phyloP scores from a whole-genome alignment of 148 eudicot genomes.

The Rhododendron kiyosumense region DNA sequence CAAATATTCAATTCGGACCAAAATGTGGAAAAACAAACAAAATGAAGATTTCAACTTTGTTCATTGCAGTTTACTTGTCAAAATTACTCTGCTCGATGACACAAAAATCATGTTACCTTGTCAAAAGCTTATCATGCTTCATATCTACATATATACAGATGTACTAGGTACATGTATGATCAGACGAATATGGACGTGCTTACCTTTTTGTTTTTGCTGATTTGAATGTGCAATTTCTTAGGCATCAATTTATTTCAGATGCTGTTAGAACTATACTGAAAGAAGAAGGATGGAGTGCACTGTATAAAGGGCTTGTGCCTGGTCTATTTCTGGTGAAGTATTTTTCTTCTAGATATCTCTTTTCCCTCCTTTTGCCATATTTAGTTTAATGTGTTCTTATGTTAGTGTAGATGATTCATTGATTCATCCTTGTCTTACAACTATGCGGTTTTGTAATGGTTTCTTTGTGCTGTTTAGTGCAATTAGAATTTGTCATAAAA shows the following conservation, averaged over 20 bases:
- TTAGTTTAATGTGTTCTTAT: not conserved
- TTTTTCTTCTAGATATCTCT: constrained; percentile 1
- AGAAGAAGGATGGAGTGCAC: constrained; percentile 98
- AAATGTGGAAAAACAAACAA: not conserved
- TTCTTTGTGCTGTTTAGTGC: not conserved
- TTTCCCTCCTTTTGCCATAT: not conserved
- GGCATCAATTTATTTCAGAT: constrained; percentile 42
- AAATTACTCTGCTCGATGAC: not conserved
- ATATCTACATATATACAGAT: not conserved
- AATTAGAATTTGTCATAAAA: not conserved
- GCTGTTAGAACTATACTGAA: constrained; percentile 88
- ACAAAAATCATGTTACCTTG: not conserved
- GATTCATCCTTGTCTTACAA: not conserved
- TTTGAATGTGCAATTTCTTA: not conserved
- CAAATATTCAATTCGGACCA: not conserved
- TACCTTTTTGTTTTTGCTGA: not conserved
- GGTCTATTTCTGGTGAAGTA: constrained; percentile 80
- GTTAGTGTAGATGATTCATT: not conserved
- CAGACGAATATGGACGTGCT: not conserved
- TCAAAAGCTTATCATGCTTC: not conserved
- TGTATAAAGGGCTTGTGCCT: constrained; percentile 84
- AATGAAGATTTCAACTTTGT: not conserved
- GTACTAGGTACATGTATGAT: not conserved
- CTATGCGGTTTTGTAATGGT: not conserved
- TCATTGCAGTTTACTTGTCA: not conserved